These are phyloP conservation scores for Grosmannia serpens DNA, from an alignment of 2,329 filamentous ascomycete genomes.

Conservation along the genomic window DNA sequence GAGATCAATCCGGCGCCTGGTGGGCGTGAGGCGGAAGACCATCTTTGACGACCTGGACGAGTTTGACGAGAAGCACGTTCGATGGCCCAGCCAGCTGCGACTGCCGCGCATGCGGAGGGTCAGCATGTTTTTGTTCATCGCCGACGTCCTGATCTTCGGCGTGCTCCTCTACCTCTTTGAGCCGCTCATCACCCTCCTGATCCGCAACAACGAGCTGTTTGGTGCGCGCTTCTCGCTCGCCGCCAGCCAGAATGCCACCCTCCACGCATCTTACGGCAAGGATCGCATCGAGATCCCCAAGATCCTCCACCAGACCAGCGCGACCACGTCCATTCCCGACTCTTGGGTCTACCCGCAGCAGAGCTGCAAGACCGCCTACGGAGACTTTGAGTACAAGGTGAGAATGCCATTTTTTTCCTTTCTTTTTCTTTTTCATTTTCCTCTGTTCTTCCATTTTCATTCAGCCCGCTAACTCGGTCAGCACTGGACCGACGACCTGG, in stretches of 20 bases:
- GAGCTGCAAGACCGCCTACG: constrained; percentile 15
- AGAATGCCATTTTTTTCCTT: neutral
- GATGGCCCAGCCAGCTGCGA: neutral
- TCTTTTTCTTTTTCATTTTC: too few relatives aligned
- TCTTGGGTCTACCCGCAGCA: constrained; percentile 17
- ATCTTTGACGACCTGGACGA: neutral
- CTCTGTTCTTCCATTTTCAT: too few relatives aligned
- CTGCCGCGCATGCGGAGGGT: constrained; percentile 11
- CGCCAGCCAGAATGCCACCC: neutral
- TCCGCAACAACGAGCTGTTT: constrained; percentile 27
- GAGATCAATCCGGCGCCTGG: neutral
- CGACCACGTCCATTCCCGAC: constrained; percentile 13
- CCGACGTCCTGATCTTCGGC: constrained; percentile 30
- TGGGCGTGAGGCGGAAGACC: neutral
- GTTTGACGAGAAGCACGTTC: neutral
- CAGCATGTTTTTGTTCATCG: constrained; percentile 41
- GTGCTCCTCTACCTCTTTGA: constrained; percentile 57
- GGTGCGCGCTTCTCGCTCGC: constrained; percentile 15
- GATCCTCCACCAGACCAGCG: constrained; percentile 21
- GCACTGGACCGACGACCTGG: constrained; percentile 65
- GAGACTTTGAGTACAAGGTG: constrained; percentile 19
- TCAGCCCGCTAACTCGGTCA: too few relatives aligned
- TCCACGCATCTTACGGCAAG: neutral
- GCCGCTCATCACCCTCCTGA: constrained; percentile 58
- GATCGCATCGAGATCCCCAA: constrained; percentile 13